Conservation (phyloP, 2,329 filamentous ascomycete genomes). For the Cladophialophora exuberans region DNA sequence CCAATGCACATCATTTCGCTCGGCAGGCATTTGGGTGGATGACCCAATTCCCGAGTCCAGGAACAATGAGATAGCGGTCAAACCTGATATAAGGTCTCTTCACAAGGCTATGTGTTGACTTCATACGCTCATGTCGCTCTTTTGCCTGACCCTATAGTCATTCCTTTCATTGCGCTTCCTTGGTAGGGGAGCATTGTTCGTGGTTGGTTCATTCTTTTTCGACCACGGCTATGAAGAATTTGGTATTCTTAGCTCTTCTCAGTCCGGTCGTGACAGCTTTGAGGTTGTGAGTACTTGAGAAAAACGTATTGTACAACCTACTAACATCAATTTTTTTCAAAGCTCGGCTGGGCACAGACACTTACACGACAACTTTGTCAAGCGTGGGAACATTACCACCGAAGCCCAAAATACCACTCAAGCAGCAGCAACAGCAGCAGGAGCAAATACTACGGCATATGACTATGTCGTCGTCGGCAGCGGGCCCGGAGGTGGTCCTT, state of each 20-base stretch:
- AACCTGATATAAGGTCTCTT: background rate
- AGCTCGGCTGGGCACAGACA: slow-evolving; percentile 10
- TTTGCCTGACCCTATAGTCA: background rate
- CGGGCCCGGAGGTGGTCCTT: slow-evolving; percentile 42
- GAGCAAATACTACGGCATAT: slow-evolving; percentile 30
- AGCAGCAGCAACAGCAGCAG: background rate
- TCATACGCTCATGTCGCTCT: background rate
- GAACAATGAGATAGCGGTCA: background rate
- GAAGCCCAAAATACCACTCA: slow-evolving; percentile 15
- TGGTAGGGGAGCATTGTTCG: background rate
- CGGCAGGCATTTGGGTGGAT: too few relatives aligned
- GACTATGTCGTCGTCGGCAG: slow-evolving; percentile 46
- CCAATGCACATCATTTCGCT: too few relatives aligned
- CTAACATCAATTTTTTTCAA: background rate
- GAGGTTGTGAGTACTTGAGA: background rate
- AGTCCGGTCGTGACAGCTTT: background rate
- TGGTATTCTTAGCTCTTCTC: background rate
- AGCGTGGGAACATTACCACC: too few relatives aligned
- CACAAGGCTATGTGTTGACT: background rate
- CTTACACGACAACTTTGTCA: slow-evolving; percentile 8
- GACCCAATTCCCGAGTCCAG: background rate
- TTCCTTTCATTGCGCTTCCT: background rate
- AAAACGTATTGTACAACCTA: too few relatives aligned
- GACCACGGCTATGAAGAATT: background rate
- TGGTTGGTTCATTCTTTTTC: background rate